These are phyloP conservation scores for Neopestalotiopsis sp. DNA, from an alignment of 2,329 filamentous ascomycete genomes.

Conservation along the genomic window DNA sequence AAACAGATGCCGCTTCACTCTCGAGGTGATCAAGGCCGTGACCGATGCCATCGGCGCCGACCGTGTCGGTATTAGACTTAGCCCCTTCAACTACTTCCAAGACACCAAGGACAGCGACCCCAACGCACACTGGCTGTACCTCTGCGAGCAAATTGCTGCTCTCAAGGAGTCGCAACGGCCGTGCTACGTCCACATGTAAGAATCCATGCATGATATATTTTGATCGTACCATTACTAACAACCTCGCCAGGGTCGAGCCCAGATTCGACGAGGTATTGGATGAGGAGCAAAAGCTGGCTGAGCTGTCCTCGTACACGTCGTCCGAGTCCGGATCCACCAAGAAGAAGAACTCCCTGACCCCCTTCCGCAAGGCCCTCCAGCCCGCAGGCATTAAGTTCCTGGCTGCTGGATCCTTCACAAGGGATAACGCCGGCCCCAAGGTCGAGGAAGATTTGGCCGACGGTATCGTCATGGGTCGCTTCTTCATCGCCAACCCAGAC, in stretches of 20 bases:
- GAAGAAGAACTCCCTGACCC: conserved; percentile 39
- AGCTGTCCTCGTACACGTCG: conserved; percentile 36
- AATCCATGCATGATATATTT: neutral
- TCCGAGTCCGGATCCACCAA: conserved; percentile 25
- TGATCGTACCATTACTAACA: neutral
- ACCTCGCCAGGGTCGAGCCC: conserved; percentile 45
- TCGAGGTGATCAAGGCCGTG: conserved; percentile 32
- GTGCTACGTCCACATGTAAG: conserved; percentile 51
- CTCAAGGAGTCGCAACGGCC: conserved; percentile 41
- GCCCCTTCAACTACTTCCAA: conserved; percentile 33
- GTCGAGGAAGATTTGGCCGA: conserved; percentile 35
- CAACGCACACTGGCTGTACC: conserved; percentile 40
- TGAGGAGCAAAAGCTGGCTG: conserved; percentile 48
- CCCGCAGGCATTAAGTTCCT: conserved; percentile 42
- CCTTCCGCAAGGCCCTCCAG: conserved; percentile 47
- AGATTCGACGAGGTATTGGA: conserved; percentile 52
- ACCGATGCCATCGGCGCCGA: conserved; percentile 29
- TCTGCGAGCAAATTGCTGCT: conserved; percentile 40
- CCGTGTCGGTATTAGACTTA: conserved; percentile 30
- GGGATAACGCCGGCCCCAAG: conserved; percentile 29
- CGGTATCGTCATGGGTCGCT: conserved; percentile 31
- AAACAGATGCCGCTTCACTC: conserved; percentile 30
- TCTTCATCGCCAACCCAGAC: conserved; percentile 34
- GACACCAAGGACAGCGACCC: conserved; percentile 31
- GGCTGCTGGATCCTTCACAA: conserved; percentile 27